Evolutionary conservation across 148 eudicot species (phyloP).

Genomic region (Dysphania ambrosioides): DNA sequence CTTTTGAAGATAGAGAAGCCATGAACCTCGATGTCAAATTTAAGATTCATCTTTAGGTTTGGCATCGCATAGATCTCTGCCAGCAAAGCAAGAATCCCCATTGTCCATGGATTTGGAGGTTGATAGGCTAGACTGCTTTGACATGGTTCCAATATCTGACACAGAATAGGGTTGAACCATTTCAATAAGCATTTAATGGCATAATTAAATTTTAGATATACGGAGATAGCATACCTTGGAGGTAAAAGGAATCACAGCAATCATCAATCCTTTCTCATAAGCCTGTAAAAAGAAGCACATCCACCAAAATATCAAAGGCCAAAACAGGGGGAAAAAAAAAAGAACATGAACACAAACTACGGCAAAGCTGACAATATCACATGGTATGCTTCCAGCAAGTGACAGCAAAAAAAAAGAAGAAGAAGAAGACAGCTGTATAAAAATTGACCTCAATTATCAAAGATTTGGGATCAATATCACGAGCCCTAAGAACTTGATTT

Average conservation of each 20-base stretch:
- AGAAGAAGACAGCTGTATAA: too few relatives aligned
- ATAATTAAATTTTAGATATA: background rate
- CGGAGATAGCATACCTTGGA: conserved; percentile 57
- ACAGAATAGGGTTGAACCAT: conserved; percentile 4
- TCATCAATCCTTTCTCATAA: conserved; percentile 92
- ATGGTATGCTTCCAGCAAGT: background rate
- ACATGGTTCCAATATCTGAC: conserved; percentile 83
- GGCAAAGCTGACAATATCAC: background rate
- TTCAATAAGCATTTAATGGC: conserved; percentile 3
- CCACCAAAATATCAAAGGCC: conserved; percentile 4
- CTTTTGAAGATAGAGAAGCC: background rate
- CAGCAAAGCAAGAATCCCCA: conserved; percentile 80
- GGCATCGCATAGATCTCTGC: conserved; percentile 96
- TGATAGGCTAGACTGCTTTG: conserved; percentile 79
- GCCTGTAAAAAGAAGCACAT: conserved; percentile 48
- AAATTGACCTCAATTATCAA: conserved; percentile 69
- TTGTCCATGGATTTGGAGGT: conserved; percentile 98
- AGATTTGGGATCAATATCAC: conserved; percentile 87
- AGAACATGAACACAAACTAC: background rate
- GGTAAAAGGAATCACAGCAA: conserved; percentile 93
- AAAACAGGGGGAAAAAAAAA: background rate
- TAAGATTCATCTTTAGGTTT: conserved; percentile 88
- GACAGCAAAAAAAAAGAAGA: background rate
- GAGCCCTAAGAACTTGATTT: conserved; percentile 80
- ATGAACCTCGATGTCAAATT: conserved; percentile 94